Conservation (phyloP, 2,329 filamentous ascomycete genomes). For the Exserohilum turcica region DNA sequence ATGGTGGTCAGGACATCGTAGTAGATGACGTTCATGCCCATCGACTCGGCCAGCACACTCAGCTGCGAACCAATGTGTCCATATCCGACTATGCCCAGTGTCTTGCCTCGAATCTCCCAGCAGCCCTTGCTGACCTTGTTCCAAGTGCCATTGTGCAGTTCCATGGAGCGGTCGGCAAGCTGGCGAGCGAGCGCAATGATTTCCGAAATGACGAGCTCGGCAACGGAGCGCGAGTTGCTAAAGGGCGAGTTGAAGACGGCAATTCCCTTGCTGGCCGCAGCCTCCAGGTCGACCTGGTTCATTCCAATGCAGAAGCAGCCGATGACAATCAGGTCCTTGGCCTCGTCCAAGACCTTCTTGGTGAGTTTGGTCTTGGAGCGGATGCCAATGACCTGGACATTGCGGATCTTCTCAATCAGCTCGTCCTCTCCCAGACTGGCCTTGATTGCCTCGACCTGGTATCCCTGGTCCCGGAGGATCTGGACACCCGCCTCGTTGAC, state of each 20-base stretch:
- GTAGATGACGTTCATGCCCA: conserved; percentile 98
- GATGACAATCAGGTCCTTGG: conserved; percentile 92
- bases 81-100: conserved; percentile 93
- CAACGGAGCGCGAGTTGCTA: conserved; percentile 95
- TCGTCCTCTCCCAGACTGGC: conserved; percentile 88
- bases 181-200: conserved; percentile 92
- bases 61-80: conserved; percentile 96
- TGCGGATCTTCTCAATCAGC: conserved; percentile 96
- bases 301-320: conserved; percentile 99
- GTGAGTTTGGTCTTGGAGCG: conserved; percentile 97
- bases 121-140: conserved; percentile 97
- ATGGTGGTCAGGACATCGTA: conserved; percentile 95
- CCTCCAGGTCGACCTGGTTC: conserved; percentile 89
- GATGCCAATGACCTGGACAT: conserved; percentile 97
- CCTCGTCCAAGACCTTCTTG: conserved; percentile 80
- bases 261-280: conserved; percentile 82
- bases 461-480: conserved; percentile 82
- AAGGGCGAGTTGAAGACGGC: conserved; percentile 99
- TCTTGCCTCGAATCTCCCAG: conserved; percentile 99
- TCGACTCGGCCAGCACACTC: conserved; percentile 91
- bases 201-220: conserved; percentile 92
- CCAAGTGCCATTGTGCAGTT: conserved; percentile 94
- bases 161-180: conserved; percentile 87
- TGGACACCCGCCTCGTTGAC: conserved; percentile 89
- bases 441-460: conserved; percentile 93